Percentiles rank a stretch among this genome's conserved stretches.
Conservation (phyloP, 441 rosid species). For the Euphorbia celastroides region DNA sequence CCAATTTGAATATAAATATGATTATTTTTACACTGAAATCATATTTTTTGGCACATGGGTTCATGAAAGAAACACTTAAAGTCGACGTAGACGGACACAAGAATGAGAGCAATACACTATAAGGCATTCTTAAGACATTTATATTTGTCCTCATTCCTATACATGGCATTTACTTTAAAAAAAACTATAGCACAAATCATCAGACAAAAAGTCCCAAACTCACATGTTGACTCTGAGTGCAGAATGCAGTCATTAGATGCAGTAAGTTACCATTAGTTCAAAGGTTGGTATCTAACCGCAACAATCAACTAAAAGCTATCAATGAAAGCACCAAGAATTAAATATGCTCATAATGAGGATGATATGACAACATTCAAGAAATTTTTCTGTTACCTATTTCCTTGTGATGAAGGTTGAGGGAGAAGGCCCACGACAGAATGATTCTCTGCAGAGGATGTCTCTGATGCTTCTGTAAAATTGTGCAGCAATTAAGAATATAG, state of each 20-base stretch:
- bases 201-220: neutral
- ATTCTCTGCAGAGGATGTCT: slow-evolving; percentile 32
- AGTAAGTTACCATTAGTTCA: neutral
- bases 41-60: neutral
- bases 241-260: slow-evolving; percentile 10
- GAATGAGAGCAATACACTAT: neutral
- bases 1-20: neutral
- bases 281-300: neutral
- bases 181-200: neutral
- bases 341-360: neutral
- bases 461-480: slow-evolving; percentile 42
- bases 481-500: slow-evolving; percentile 7
- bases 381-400: slow-evolving; percentile 42
- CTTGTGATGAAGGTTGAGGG: slow-evolving; percentile 49
- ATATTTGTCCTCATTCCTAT: too few relatives aligned
- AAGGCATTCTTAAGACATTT: neutral
- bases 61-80: neutral
- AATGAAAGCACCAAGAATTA: slow-evolving; percentile 19
- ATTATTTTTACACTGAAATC: too few relatives aligned
- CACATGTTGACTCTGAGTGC: slow-evolving; percentile 4
- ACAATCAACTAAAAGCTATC: neutral
- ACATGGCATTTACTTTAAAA: neutral
- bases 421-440: slow-evolving; percentile 62
- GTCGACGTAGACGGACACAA: neutral
- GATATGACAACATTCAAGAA: neutral